phyloP scores from a whole-genome alignment of 78 protist species.

The Dictyostelium firmibasis region DNA sequence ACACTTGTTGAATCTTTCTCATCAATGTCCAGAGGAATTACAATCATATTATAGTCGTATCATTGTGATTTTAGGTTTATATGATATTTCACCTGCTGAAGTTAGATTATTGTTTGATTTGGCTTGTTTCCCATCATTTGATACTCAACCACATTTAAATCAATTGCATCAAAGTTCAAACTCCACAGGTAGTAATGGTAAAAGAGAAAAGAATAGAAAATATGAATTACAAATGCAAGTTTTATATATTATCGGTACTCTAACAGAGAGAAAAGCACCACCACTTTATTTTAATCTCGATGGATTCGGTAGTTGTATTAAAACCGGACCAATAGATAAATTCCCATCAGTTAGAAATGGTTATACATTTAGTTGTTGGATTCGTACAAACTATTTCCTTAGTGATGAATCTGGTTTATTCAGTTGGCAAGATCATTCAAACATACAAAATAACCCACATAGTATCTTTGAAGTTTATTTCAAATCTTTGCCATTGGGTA shows the following conservation, averaged over 20 bases:
- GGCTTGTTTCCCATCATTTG: constrained; percentile 75
- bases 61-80: constrained; percentile 68
- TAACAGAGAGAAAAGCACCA: constrained; percentile 72
- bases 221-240: constrained; percentile 76
- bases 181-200: neutral
- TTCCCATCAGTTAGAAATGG: constrained; percentile 51
- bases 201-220: constrained; percentile 48
- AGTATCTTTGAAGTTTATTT: constrained; percentile 66
- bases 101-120: constrained; percentile 55
- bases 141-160: constrained; percentile 47
- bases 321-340: constrained; percentile 40
- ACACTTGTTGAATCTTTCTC: constrained; percentile 53
- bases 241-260: constrained; percentile 64
- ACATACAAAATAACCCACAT: neutral
- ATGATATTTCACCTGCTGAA: constrained; percentile 63
- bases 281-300: constrained; percentile 71
- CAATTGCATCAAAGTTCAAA: neutral
- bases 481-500: constrained; percentile 60
- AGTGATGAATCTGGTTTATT: constrained; percentile 66
- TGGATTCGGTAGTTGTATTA: constrained; percentile 60
- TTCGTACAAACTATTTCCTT: constrained; percentile 37
- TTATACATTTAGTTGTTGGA: constrained; percentile 77
- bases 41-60: constrained; percentile 67
- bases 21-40: constrained; percentile 61
- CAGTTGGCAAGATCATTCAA: constrained; percentile 64